Evolutionary conservation across 768 basidiomycete species (phyloP).

Genomic region (Collybia sordida): DNA sequence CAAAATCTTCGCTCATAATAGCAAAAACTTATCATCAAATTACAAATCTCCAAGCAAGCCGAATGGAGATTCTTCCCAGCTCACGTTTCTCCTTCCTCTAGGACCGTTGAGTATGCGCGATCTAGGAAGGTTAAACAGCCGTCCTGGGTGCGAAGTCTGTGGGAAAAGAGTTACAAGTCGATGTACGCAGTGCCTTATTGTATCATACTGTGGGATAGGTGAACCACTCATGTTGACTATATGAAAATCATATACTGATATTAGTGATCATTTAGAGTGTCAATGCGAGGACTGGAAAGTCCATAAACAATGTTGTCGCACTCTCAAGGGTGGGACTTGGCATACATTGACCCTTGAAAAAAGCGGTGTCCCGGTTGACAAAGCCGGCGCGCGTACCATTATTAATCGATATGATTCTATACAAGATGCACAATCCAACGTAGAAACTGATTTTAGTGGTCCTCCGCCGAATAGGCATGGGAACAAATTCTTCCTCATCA

Average conservation of each 20-base stretch:
- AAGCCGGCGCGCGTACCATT: conserved; percentile 1
- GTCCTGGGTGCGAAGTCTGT: conserved; percentile 37
- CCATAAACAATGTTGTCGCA: conserved; percentile 34
- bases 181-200: conserved; percentile 33
- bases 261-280: conserved; percentile 30
- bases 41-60: conserved; percentile 20
- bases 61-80: conserved; percentile 19
- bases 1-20: conserved; percentile 29
- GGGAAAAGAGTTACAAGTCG: conserved; percentile 30
- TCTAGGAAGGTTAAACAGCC: conserved; percentile 32
- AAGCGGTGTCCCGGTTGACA: neutral
- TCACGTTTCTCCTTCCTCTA: conserved; percentile 36
- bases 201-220: conserved; percentile 37
- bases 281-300: conserved; percentile 39
- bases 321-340: conserved; percentile 40
- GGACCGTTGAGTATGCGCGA: conserved; percentile 33
- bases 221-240: conserved; percentile 1
- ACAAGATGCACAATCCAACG: conserved; percentile 5
- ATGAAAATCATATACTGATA: neutral
- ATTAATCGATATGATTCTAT: conserved; percentile 23
- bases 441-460: conserved; percentile 1
- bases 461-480: conserved; percentile 30
- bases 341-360: conserved; percentile 20
- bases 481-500: conserved; percentile 36
- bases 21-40: conserved; percentile 23